These are phyloP conservation scores for Diplodia sapinea DNA, from an alignment of 2,329 filamentous ascomycete species.

Conservation along the genomic window DNA sequence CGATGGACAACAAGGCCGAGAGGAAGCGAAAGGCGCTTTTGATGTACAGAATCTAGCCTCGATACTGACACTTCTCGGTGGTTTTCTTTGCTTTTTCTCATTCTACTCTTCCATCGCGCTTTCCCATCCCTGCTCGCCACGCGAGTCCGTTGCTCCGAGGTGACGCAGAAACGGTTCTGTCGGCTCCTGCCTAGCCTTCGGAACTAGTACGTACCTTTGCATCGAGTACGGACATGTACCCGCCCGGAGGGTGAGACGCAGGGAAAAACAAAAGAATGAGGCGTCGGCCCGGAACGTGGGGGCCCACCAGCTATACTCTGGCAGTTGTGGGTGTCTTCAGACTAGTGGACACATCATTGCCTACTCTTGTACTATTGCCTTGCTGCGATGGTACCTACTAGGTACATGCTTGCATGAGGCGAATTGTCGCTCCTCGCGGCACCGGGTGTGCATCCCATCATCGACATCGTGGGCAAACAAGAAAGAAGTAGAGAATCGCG, in stretches of 20 bases:
- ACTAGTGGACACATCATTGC: not conserved
- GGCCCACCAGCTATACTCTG: not conserved
- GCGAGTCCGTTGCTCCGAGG: not conserved
- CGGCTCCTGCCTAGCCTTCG: not conserved
- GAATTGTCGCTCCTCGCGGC: no score
- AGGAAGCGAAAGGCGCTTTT: not conserved
- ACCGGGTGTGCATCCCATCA: not conserved
- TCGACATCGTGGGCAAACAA: not conserved
- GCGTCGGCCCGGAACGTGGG: not conserved
- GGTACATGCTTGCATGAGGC: not conserved
- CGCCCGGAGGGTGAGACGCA: not conserved
- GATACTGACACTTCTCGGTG: not conserved
- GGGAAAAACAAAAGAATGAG: not conserved
- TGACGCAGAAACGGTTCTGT: not conserved
- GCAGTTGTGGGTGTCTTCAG: not conserved
- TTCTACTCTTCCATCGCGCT: not conserved
- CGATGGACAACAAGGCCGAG: not conserved
- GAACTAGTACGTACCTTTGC: not conserved
- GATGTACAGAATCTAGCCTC: not conserved
- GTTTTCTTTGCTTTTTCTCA: slow-evolving; percentile 2
- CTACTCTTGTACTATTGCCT: not conserved
- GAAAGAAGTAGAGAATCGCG: not conserved
- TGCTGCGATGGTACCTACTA: no score
- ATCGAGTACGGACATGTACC: not conserved
- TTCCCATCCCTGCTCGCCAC: not conserved